Evolutionary conservation across 2,329 filamentous ascomycete species (phyloP), one percentile per base, ranked within the genome.

Genomic region (Fusarium pseudocircinatum): DNA sequence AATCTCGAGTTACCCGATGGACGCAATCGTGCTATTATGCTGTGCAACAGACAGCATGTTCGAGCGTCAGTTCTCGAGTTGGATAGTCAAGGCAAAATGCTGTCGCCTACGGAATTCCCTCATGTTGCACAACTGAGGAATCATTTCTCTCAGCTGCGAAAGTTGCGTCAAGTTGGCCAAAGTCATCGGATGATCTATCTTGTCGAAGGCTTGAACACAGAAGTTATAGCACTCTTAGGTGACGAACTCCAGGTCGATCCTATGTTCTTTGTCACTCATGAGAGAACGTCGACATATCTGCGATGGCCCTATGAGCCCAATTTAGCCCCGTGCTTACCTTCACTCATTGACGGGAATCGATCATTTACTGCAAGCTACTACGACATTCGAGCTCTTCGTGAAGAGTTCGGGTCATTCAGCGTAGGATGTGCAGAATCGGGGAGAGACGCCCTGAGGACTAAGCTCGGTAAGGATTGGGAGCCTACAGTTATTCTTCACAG

Each of bases 241-340:
- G 28, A 63, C 18, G 37, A 42, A 30, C 56, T 63, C 39, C 37
- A 47, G 26, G 14, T 63, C 40, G 60, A 61, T 9, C 60, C 56
- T n/a, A 40, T 63, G 24, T 61, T 63, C 26, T 61, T 63, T 26
- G 60, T 61, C 42, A 61, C 36, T 26, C 60, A 61, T 22, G 56
- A 63, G 42, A 43, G 42, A 49, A 61, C 60, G 13, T 63, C 60
- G 22, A 61, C 60, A 40, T 63, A 47, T 49, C n/a, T 63, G 16
- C 36, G 42, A 22, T 63, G 56, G 56, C 60, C 60, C 15, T 63
- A 63, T 18, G 56, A 63, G 16, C 60, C 60, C 28, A 63, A 63
- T 26, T 30, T 63, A 39, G 42, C 60, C 11, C 56, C 60, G 20
- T 61, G 42, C 12, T 22, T 61, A 18, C 56, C 60, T 26, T 63